These are phyloP conservation scores for Aureobasidium sp. DNA, from an alignment of 2,329 filamentous ascomycete genomes.

Conservation along the genomic window DNA sequence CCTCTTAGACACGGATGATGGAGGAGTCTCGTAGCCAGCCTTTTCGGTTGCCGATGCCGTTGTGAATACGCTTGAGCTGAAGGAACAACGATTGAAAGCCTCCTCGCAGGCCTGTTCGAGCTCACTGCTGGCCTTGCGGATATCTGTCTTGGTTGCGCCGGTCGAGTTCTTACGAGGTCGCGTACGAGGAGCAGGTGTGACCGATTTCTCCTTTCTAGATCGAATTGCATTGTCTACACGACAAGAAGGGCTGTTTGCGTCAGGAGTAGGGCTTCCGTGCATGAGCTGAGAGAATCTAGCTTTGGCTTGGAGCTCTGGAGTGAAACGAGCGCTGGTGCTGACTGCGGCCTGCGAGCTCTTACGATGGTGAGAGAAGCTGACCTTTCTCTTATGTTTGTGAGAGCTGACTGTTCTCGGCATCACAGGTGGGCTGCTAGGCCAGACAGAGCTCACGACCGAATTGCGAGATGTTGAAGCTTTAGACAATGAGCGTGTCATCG, in stretches of 20 bases:
- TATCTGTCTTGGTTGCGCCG: conserved; percentile 60
- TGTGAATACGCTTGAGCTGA: conserved; percentile 42
- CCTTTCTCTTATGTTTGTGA: conserved; percentile 48
- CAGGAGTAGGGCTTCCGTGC: conserved; percentile 19
- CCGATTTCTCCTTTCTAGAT: conserved; percentile 30
- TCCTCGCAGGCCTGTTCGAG: conserved; percentile 88
- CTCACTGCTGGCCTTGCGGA: conserved; percentile 74
- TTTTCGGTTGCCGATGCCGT: conserved; percentile 33
- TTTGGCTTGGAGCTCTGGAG: conserved; percentile 26
- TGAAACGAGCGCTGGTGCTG: conserved; percentile 29
- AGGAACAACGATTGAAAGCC: conserved; percentile 69
- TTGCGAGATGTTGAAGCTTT: conserved; percentile 31
- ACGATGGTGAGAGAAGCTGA: conserved; percentile 55
- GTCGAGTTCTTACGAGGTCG: conserved; percentile 34
- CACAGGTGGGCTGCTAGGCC: conserved; percentile 41
- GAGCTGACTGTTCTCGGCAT: conserved; percentile 25
- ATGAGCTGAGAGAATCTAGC: conserved; percentile 22
- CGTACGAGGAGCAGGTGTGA: conserved; percentile 24
- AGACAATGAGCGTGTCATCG: conserved; percentile 24
- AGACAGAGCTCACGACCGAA: conserved; percentile 41
- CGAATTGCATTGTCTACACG: conserved; percentile 26
- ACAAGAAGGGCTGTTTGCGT: conserved; percentile 25
- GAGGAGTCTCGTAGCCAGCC: conserved; percentile 44
- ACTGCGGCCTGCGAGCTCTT: conserved; percentile 37
- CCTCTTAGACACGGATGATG: conserved; percentile 39